A percentile compares a stretch with the other conserved stretches of the same genome.
These are phyloP conservation scores for Stagonosporopsis vannaccii DNA, from an alignment of 2,329 filamentous ascomycete species.

Conservation along the genomic window DNA sequence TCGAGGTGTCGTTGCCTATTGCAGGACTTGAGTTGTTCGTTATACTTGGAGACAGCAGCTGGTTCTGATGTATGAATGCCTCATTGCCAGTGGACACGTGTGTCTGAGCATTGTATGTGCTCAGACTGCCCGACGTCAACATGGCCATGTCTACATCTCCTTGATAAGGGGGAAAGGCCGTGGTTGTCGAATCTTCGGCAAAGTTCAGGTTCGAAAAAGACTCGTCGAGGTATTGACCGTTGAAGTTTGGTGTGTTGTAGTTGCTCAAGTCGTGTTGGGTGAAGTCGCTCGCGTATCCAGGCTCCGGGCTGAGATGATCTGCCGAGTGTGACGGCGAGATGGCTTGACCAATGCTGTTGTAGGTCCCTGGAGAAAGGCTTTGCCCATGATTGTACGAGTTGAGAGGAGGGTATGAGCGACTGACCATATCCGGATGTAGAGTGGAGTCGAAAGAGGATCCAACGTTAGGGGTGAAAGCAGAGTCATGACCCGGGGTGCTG, in stretches of 20 bases:
- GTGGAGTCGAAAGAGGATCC: constrained; percentile 48
- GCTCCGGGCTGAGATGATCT: constrained; percentile 48
- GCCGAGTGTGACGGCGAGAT: constrained; percentile 49
- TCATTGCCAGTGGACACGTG: constrained; percentile 29
- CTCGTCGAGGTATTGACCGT: constrained; percentile 41
- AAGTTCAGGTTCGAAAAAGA: constrained; percentile 39
- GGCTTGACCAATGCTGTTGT: constrained; percentile 40
- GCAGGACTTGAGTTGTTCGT: constrained; percentile 49
- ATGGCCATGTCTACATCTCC: constrained; percentile 37
- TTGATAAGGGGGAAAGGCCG: constrained; percentile 34
- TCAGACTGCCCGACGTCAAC: constrained; percentile 36
- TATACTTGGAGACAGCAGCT: constrained; percentile 45
- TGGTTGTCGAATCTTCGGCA: constrained; percentile 31
- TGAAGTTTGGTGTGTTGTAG: constrained; percentile 44
- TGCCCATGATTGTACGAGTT: constrained; percentile 36
- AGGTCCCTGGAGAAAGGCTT: constrained; percentile 39
- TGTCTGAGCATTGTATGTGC: constrained; percentile 42
- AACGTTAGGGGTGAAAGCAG: constrained; percentile 42
- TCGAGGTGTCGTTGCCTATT: constrained; percentile 38
- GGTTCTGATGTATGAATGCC: constrained; percentile 36
- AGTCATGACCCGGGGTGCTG: constrained; percentile 35
- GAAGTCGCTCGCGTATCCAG: constrained; percentile 44
- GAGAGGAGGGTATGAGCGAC: constrained; percentile 40
- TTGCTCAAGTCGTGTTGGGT: constrained; percentile 42
- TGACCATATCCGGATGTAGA: constrained; percentile 42